Evolutionary conservation across 208 protist genomes (phyloP).

Genomic region (Trypanosoma lewisi): DNA sequence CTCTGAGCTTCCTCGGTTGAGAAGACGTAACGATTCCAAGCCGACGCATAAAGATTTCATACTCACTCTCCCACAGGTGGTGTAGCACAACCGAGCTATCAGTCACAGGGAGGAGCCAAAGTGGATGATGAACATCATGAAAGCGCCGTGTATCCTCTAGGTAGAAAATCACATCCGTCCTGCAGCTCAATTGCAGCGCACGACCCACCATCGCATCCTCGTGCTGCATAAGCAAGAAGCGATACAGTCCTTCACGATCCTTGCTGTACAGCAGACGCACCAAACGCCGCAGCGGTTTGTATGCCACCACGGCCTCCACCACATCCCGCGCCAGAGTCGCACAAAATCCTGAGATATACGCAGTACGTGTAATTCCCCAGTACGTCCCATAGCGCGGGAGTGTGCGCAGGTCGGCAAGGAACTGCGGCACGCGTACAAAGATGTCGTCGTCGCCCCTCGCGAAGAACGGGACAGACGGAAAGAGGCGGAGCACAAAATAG

Average conservation of each 20-base stretch:
- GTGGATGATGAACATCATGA: constrained; percentile 13
- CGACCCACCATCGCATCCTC: constrained; percentile 19
- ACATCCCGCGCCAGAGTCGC: constrained; percentile 4
- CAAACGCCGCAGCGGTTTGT: constrained; percentile 1
- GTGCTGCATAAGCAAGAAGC: constrained; percentile 7
- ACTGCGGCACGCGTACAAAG: constrained; percentile 55
- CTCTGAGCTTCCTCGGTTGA: not conserved
- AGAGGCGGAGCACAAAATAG: constrained; percentile 34
- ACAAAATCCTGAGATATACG: not conserved
- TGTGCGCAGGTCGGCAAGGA: constrained; percentile 34
- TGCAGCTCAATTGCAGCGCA: not conserved
- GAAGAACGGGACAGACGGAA: constrained; percentile 35
- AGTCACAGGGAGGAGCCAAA: not conserved
- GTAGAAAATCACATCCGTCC: not conserved
- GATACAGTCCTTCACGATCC: not conserved
- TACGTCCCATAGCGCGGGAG: constrained; percentile 15
- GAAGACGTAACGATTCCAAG: constrained; percentile 6
- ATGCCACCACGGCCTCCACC: not conserved
- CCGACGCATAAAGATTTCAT: constrained; percentile 1
- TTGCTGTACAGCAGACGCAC: constrained; percentile 8
- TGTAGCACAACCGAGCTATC: constrained; percentile 12
- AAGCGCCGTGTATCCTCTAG: constrained; percentile 8
- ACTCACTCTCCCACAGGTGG: constrained; percentile 15
- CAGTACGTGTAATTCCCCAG: not conserved
- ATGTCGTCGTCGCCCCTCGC: constrained; percentile 58